Base-by-base conservation (phyloP, 2,329 filamentous ascomycete species). In the Chaetomiaceae sp. region DNA sequence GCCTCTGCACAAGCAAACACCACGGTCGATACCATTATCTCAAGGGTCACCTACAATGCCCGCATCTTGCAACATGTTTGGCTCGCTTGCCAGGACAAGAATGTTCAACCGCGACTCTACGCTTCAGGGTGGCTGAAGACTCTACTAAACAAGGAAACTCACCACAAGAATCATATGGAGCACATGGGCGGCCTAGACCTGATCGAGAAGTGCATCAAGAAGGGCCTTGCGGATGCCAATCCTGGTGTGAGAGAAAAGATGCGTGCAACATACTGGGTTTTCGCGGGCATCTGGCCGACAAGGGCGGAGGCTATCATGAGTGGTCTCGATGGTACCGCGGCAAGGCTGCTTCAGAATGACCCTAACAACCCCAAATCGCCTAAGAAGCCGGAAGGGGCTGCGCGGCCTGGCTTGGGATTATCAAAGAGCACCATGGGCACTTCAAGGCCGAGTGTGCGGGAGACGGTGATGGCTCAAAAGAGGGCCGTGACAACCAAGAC, bases 11-110 rank as follows among this genome's bases (percentile, higher is more conserved):
- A 87, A 58, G 92, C 89, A 48, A 91, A 95, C 65, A 69, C 75
- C 14, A 89, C 88, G 0, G 85, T 96, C n/a, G 86, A 94, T 60
- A 82, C 78, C 18, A 85, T 99, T 48, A 80, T 97, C 58, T 81
- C 83, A 57, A 85, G 86, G 61, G 86, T 87, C 27, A 86, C 90
- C 0, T 97, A 92, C 71, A 91, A 80, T 57, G 75, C 78, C 55
- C 86, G 90, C 25, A 78, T 96, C 57, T 80, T 96, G 76, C 88
- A 95, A 67, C 92, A 97, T 64, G 76, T 97, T 43, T 88, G 84
- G 75, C 73, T 75, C 49, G 91, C 92, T 21, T 87, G 82, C 57
- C 87, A 95, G 67, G 92, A 99, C 73, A 97, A 96, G 74, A 97
- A 96, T 65, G 86, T 91, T 2, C 87, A 94, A 65, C 86, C 91